Percentiles rank a stretch among this genome's conserved stretches.
phyloP scores from a whole-genome alignment of 768 basidiomycete species.

The Dioszegia aurantiaca region DNA sequence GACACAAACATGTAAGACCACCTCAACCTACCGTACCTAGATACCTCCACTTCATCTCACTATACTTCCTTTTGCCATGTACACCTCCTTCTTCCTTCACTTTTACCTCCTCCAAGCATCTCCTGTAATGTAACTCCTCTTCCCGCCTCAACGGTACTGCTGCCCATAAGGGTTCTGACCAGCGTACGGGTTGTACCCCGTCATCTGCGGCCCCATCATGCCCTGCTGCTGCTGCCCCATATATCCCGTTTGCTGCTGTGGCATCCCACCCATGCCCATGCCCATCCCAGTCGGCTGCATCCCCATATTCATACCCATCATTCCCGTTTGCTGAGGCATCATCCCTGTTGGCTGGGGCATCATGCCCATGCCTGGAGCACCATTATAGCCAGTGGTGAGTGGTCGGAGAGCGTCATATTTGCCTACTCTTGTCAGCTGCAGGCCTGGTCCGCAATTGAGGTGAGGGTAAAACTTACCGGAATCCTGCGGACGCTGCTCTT shows the following conservation, averaged over 20 bases:
- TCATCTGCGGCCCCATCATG: slow-evolving; percentile 40
- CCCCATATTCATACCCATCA: slow-evolving; percentile 12
- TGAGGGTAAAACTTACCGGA: slow-evolving; percentile 36
- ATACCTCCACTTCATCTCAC: background rate
- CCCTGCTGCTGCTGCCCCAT: slow-evolving; percentile 13
- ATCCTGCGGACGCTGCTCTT: slow-evolving; percentile 49
- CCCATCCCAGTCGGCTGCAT: slow-evolving; percentile 46
- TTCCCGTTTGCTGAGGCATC: slow-evolving; percentile 24
- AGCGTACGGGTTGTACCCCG: slow-evolving; percentile 34
- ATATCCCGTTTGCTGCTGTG: slow-evolving; percentile 18
- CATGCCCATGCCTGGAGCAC: slow-evolving; percentile 40
- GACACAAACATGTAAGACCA: slow-evolving; percentile 1
- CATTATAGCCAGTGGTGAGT: slow-evolving; percentile 50
- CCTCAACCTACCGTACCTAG: background rate
- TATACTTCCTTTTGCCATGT: background rate
- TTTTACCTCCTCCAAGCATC: background rate
- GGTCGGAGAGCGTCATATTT: slow-evolving; percentile 54
- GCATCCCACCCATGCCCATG: slow-evolving; percentile 24
- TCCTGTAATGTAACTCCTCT: background rate
- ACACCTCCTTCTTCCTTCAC: background rate
- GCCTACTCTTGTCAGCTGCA: slow-evolving; percentile 26
- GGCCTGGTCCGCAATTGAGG: background rate
- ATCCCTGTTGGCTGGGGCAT: slow-evolving; percentile 49
- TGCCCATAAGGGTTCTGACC: slow-evolving; percentile 14
- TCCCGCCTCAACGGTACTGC: background rate